Percentiles rank a stretch among this genome's conserved stretches.
Conservation (phyloP, 2,329 filamentous ascomycete genomes). For the Sarocladiaceae sp. region DNA sequence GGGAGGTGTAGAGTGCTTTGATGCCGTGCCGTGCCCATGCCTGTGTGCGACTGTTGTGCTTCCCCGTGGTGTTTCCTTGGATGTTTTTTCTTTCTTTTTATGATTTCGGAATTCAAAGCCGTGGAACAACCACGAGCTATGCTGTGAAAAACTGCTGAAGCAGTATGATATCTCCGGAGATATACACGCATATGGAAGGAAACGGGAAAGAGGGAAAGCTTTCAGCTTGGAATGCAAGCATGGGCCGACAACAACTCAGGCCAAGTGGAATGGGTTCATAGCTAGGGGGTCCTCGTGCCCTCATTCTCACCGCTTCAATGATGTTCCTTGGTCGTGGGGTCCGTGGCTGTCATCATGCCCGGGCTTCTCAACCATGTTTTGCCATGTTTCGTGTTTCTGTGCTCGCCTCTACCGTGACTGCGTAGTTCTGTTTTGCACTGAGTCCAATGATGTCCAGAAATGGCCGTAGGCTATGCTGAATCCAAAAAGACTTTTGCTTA, state of each 20-base stretch:
- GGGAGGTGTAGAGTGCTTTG: background rate
- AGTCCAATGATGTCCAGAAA: no score
- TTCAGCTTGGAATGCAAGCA: background rate
- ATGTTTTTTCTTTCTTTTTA: background rate
- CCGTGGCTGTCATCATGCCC: background rate
- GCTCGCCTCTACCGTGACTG: no score
- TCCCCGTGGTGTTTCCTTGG: background rate
- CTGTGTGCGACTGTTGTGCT: background rate
- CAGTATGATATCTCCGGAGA: background rate
- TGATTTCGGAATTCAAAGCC: background rate
- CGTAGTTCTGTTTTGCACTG: no score
- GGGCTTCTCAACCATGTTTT: background rate
- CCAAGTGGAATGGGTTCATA: slow-evolving; percentile 4
- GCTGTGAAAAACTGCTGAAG: background rate
- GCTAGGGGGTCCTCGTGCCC: background rate
- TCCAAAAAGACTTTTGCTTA: no score
- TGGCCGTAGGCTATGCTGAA: no score
- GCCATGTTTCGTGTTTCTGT: slow-evolving; percentile 4
- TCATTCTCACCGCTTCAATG: background rate
- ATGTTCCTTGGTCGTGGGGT: background rate
- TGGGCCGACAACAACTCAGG: background rate
- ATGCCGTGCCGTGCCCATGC: background rate
- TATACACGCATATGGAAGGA: background rate
- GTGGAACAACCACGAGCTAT: background rate
- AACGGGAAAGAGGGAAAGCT: background rate